A percentile compares a stretch with the other conserved stretches of the same genome.
These are phyloP conservation scores for Mesotaenium endlicherianum DNA, from an alignment of 139 green algal genomes.

Conservation along the genomic window DNA sequence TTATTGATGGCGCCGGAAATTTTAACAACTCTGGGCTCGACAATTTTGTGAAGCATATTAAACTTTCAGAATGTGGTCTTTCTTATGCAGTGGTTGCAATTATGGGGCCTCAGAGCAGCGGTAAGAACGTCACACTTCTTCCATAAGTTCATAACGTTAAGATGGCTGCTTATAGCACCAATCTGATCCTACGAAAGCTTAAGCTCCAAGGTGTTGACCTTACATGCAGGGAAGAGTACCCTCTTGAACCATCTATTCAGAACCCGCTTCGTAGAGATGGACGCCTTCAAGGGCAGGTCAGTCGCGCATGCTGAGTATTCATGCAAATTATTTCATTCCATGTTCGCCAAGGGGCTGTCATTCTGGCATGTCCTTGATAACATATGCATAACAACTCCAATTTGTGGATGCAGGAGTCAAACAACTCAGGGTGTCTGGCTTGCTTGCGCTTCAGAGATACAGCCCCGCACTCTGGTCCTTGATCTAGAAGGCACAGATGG, in stretches of 20 bases:
- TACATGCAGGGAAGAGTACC: conserved; percentile 55
- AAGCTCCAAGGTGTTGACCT: too few relatives aligned
- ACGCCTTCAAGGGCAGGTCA: conserved; percentile 86
- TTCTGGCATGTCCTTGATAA: neutral
- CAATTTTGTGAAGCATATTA: neutral
- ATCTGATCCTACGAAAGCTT: too few relatives aligned
- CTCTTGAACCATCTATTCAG: conserved; percentile 66
- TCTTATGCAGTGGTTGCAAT: conserved; percentile 91
- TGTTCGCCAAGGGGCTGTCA: neutral
- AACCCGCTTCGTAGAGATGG: conserved; percentile 93
- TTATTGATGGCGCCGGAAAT: conserved; percentile 26
- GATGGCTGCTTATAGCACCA: too few relatives aligned
- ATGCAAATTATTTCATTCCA: conserved; percentile 20
- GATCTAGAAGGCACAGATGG: conserved; percentile 81
- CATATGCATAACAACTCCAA: neutral
- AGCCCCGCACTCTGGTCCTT: conserved; percentile 72
- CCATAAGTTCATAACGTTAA: too few relatives aligned
- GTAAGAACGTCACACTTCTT: conserved; percentile 2
- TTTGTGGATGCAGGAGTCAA: conserved; percentile 48
- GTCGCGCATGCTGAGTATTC: conserved; percentile 73
- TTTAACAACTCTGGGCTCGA: conserved; percentile 24
- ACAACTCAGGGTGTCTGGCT: conserved; percentile 58
- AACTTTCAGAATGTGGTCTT: conserved; percentile 19
- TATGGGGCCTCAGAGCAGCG: conserved; percentile 92
- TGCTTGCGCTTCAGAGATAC: neutral